These are phyloP conservation scores for Mycocentrospora acerina DNA, from an alignment of 2,329 filamentous ascomycete genomes.

Conservation along the genomic window DNA sequence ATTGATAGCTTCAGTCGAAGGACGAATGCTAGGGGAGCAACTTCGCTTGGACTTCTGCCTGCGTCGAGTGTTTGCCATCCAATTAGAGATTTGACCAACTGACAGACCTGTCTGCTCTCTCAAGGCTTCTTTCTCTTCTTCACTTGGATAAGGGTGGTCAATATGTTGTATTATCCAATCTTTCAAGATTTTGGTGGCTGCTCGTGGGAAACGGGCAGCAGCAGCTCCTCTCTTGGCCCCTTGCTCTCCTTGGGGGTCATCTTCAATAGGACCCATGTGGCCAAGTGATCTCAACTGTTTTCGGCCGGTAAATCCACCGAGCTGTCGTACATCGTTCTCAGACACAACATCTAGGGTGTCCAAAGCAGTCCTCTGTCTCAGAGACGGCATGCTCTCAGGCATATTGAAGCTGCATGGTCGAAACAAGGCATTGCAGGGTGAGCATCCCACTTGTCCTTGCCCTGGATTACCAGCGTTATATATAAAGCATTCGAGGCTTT, in stretches of 20 bases:
- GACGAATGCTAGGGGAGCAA: slow-evolving; percentile 68
- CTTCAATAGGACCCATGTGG: slow-evolving; percentile 39
- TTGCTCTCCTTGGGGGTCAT: slow-evolving; percentile 28
- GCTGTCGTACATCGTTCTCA: slow-evolving; percentile 41
- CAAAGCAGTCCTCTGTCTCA: slow-evolving; percentile 41
- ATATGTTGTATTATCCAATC: slow-evolving; percentile 80
- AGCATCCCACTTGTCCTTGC: slow-evolving; percentile 45
- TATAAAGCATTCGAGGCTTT: slow-evolving; percentile 51
- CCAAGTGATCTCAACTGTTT: slow-evolving; percentile 41
- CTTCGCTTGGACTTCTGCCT: slow-evolving; percentile 75
- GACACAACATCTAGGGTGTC: slow-evolving; percentile 52
- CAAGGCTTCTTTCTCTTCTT: slow-evolving; percentile 80
- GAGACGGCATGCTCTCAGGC: slow-evolving; percentile 30
- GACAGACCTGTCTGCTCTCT: slow-evolving; percentile 78
- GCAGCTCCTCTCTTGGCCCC: slow-evolving; percentile 37
- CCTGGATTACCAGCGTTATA: slow-evolving; percentile 41
- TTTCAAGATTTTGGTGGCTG: slow-evolving; percentile 78
- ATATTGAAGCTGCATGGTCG: slow-evolving; percentile 51
- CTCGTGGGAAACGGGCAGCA: slow-evolving; percentile 66
- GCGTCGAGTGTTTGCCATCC: slow-evolving; percentile 86
- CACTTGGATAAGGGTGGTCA: slow-evolving; percentile 83
- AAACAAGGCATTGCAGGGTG: slow-evolving; percentile 51
- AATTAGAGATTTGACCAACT: slow-evolving; percentile 83
- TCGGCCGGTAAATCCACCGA: slow-evolving; percentile 41
- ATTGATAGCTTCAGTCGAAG: slow-evolving; percentile 66